Evolutionary conservation across 257 asterid genomes (phyloP).

Genomic region (Osmanthus fragrans): DNA sequence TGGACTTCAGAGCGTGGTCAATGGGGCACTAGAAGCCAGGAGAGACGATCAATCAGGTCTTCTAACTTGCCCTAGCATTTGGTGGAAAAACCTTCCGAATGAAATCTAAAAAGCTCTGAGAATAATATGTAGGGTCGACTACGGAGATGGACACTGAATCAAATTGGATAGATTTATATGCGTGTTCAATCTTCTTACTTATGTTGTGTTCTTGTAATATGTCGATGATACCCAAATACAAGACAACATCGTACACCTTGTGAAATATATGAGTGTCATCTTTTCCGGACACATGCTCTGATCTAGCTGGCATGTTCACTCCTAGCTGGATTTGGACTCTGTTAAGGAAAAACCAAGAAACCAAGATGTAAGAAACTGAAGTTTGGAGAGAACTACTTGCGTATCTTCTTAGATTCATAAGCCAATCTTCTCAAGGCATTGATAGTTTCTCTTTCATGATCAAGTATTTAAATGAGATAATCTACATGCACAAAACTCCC

Average conservation of each 20-base stretch:
- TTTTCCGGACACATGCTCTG: constrained; percentile 59
- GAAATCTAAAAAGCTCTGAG: constrained; percentile 76
- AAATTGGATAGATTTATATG: constrained; percentile 80
- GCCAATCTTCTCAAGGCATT: background rate
- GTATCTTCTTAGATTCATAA: background rate
- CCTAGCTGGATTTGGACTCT: constrained; percentile 98
- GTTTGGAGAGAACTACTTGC: background rate
- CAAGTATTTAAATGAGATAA: background rate
- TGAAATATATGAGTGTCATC: constrained; percentile 53
- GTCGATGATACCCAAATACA: constrained; percentile 90
- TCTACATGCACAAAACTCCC: background rate
- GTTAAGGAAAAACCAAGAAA: constrained; percentile 20
- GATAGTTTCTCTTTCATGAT: background rate
- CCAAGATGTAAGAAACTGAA: background rate
- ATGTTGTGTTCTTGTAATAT: constrained; percentile 94
- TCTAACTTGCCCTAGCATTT: constrained; percentile 32
- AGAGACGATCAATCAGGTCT: background rate
- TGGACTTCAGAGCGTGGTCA: background rate
- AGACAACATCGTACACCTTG: constrained; percentile 87
- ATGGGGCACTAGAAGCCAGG: background rate
- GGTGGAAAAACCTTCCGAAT: constrained; percentile 85
- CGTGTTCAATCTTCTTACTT: constrained; percentile 81
- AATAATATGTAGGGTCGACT: constrained; percentile 89
- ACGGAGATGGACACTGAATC: constrained; percentile 86
- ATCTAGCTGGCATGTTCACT: constrained; percentile 98